A percentile compares a stretch with the other conserved stretches of the same genome.
These are phyloP conservation scores for Dothidotthia symphoricarpi DNA, from an alignment of 2,329 filamentous ascomycete species.

Conservation along the genomic window DNA sequence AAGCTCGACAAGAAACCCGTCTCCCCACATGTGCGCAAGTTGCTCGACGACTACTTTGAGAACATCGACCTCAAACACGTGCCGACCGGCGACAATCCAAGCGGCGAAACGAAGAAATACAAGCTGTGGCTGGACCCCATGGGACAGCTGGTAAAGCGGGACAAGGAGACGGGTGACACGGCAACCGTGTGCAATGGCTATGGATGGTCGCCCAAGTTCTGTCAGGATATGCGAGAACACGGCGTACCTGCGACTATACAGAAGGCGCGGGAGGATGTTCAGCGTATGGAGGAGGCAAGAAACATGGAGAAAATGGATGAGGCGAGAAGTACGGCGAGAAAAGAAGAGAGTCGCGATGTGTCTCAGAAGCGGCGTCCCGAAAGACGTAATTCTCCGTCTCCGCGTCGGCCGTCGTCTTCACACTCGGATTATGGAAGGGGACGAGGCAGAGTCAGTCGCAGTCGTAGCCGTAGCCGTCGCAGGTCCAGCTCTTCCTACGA, in stretches of 20 bases:
- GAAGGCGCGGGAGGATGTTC: constrained; percentile 19
- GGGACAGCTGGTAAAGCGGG: constrained; percentile 65
- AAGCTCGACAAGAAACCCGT: constrained; percentile 67
- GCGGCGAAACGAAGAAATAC: constrained; percentile 46
- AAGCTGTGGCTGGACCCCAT: constrained; percentile 61
- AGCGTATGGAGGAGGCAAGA: constrained; percentile 14
- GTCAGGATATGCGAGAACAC: constrained; percentile 70
- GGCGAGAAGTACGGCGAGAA: not conserved
- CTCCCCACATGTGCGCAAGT: constrained; percentile 64
- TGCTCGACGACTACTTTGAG: constrained; percentile 69
- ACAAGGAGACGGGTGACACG: constrained; percentile 65
- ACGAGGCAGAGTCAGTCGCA: constrained; percentile 9
- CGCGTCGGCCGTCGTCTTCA: constrained; percentile 16
- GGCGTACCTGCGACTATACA: constrained; percentile 24
- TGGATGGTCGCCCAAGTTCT: constrained; percentile 80
- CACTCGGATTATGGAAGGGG: constrained; percentile 14
- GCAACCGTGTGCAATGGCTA: constrained; percentile 74
- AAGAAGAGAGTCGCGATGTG: not conserved
- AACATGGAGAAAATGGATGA: constrained; percentile 8
- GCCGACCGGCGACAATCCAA: constrained; percentile 44
- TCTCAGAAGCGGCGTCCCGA: constrained; percentile 11
- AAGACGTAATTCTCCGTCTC: constrained; percentile 9
- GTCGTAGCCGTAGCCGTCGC: constrained; percentile 14
- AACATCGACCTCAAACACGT: constrained; percentile 52
- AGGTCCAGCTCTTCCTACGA: constrained; percentile 18